phyloP scores from a whole-genome alignment of 163 green algal species.

The Scenedesmus sp. region DNA sequence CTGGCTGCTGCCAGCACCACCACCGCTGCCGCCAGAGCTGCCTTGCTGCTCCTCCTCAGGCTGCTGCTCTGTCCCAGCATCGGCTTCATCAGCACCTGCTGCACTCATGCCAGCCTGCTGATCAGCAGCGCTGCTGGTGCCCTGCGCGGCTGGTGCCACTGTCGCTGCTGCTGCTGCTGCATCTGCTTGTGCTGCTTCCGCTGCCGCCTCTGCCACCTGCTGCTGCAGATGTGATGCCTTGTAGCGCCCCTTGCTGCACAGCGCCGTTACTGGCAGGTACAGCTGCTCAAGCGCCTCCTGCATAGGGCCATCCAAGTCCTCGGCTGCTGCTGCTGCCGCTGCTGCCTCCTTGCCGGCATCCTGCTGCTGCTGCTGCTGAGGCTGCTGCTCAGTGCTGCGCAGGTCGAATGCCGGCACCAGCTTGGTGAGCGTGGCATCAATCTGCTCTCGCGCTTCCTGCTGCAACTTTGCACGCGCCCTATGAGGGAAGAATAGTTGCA shows the following conservation, averaged over 20 bases:
- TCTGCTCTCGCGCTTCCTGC: constrained; percentile 40
- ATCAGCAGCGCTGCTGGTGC: neutral
- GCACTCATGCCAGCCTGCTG: neutral
- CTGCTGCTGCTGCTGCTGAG: constrained; percentile 22
- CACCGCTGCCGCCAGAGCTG: neutral
- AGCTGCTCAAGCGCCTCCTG: constrained; percentile 46
- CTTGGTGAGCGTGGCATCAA: constrained; percentile 53
- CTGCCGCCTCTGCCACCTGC: constrained; percentile 1
- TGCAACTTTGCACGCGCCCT: constrained; percentile 46
- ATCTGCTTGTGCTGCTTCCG: neutral
- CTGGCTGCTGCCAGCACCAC: neutral
- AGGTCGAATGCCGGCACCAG: constrained; percentile 62
- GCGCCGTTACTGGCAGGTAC: constrained; percentile 48
- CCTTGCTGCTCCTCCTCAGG: neutral
- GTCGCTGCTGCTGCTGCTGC: neutral
- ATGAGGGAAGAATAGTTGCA: neutral
- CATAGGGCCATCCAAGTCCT: neutral
- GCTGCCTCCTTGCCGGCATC: neutral
- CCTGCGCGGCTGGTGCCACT: neutral
- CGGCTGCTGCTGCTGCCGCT: constrained; percentile 6
- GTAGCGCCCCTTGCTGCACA: constrained; percentile 34
- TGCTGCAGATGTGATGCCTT: constrained; percentile 37
- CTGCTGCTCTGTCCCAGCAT: neutral
- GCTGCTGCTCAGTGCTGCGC: neutral
- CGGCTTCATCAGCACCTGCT: neutral